Evolutionary conservation across 106 monocot genomes (phyloP).

Genomic region (Dioscorea zingiberensis): DNA sequence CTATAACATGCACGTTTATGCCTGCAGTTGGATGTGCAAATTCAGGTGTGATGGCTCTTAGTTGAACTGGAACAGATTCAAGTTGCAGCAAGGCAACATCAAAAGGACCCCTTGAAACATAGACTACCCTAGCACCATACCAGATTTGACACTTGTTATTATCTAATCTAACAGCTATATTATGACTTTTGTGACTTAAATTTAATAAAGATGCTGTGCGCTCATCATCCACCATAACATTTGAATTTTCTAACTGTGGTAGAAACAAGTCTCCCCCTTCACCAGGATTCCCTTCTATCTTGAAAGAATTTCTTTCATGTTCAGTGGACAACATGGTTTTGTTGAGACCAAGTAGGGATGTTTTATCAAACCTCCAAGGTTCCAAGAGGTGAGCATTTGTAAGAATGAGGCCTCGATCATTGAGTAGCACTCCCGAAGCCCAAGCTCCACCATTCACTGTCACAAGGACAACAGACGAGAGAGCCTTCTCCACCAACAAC

Average conservation of each 20-base stretch:
- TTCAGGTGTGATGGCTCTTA: constrained; percentile 46
- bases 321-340: constrained; percentile 13
- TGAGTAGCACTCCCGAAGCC: constrained; percentile 91
- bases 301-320: background rate
- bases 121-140: constrained; percentile 70
- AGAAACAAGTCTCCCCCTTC: constrained; percentile 1
- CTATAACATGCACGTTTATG: constrained; percentile 63
- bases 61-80: constrained; percentile 40
- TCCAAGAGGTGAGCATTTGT: constrained; percentile 96
- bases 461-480: constrained; percentile 67
- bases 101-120: constrained; percentile 80
- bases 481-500: constrained; percentile 42
- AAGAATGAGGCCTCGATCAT: constrained; percentile 65
- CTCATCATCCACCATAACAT: background rate
- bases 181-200: constrained; percentile 28
- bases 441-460: constrained; percentile 71
- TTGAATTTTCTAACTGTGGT: constrained; percentile 16
- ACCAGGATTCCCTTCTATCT: constrained; percentile 11
- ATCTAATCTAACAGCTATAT: constrained; percentile 58
- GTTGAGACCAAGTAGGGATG: constrained; percentile 33
- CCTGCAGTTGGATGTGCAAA: constrained; percentile 45
- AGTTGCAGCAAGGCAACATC: constrained; percentile 90
- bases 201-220: constrained; percentile 16
- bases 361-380: constrained; percentile 81
- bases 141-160: constrained; percentile 38